Evolutionary conservation across 2,329 filamentous ascomycete genomes (phyloP), one percentile per base, ranked within the genome.

Genomic region (Penicillium brevicompactum): DNA sequence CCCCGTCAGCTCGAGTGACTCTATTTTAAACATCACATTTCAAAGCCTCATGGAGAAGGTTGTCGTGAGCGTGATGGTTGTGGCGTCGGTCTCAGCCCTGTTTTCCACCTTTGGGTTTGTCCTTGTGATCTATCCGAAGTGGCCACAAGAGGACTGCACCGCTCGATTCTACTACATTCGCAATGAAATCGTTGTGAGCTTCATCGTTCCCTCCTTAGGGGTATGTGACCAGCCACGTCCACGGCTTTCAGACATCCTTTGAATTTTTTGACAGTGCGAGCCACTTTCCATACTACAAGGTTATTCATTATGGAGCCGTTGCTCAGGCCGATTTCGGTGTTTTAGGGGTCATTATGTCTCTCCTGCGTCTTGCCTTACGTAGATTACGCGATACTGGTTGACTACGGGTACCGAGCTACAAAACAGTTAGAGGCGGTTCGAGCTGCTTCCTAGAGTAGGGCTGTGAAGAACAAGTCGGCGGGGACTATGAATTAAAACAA

Each of bases 241-340:
- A 47, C 47, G 51, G 47, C 21, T 57, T 50, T 54, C 43, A 24
- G 21, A 31, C 34, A 40, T 47, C 46, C 22, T 32, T 32, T 10
- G 31, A 32, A 8, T 32, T 32, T 10, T 32, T 32, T 32, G 31
- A 13, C 31, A 32, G 11, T 32, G 31, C 8, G 31, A 13, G 11
- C 8, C 8, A 32, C 11, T 32, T 32, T 32, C 31, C 40, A 41
- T 57, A 57, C 38, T 57, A 54, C 22, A 37, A 48, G 30, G 42
- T 57, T 27, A 57, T 57, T 30, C 51, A 57, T 44, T 53, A 57
- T 47, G 47, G 51, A 32, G 38, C 42, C n/a, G 43, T 53, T 13
- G 14, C 50, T 16, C 31, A 51, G 31, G 50, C 55, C 31, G 31
- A 42, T 32, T 57, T 51, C 31, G 30, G 55, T 41, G 27, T 43